Evolutionary conservation across 345 rosid genomes (phyloP), one percentile per base, ranked within the genome.

Genomic region (Dimocarpus longan): DNA sequence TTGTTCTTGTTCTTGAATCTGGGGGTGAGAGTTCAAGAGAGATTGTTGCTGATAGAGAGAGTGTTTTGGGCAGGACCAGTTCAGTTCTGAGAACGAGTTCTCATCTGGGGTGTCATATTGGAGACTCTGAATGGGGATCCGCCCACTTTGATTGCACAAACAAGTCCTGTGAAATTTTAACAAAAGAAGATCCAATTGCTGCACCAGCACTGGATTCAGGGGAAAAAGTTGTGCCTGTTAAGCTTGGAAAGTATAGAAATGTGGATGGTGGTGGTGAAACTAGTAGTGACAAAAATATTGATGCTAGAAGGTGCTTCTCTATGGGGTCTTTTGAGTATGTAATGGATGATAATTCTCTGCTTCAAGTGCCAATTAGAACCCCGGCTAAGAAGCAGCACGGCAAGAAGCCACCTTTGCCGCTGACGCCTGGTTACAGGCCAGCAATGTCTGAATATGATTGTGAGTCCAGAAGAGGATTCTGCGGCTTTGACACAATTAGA

Each of bases 291-390:
- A 84, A 78, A 24, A 90, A 79, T 75, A 82, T 88, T 50, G 97
- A 87, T 71, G 86, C 85, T 12, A 87, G 99, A 78, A 93, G 98
- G 76, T 96, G 99, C 78, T 91, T 88, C 62, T 96, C 99, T 12
- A 94, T 96, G 99, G 99, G 97, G 22, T 93, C 98, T n/a, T 94
- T 90, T 78, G 97, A 93, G 91, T 97, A 97, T 74, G 92, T 94
- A 28, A 87, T 94, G 97, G 97, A 94, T 67, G 95, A 92, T 77
- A 86, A 86, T 67, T 85, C 95, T 18, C 76, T 81, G 54, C 85
- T 97, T 89, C 89, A 88, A 82, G 99, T 97, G 46, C 93, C 98
- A 22, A 88, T 97, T 57, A 83, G 85, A 79, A 85, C 91, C 63
- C 85, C 91, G 1, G 74, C 85, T 73, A 91, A 87, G 91, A 96